Percentiles rank a stretch among this genome's conserved stretches.
phyloP scores from a whole-genome alignment of 1,284 basidiomycete species.

The Ustilago tritici region DNA sequence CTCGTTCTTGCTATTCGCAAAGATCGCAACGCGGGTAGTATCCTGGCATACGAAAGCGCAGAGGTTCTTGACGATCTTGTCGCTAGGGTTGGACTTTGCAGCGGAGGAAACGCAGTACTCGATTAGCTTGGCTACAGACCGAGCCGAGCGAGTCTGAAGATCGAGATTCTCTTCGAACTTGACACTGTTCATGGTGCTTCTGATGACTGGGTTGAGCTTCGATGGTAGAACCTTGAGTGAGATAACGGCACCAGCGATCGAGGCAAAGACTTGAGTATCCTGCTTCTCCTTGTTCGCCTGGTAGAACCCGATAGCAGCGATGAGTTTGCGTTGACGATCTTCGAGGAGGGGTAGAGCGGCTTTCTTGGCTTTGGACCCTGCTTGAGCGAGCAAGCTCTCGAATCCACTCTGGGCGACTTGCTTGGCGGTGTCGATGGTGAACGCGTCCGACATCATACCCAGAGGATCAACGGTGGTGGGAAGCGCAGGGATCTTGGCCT shows the following conservation, averaged over 20 bases:
- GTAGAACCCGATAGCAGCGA: constrained; percentile 84
- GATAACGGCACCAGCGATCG: constrained; percentile 90
- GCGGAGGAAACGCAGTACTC: constrained; percentile 80
- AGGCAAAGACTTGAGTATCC: constrained; percentile 87
- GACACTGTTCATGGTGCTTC: constrained; percentile 96
- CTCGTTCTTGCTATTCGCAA: constrained; percentile 76
- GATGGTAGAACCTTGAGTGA: constrained; percentile 61
- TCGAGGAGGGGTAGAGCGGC: constrained; percentile 78
- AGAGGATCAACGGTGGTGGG: constrained; percentile 82
- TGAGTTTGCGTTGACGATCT: constrained; percentile 81
- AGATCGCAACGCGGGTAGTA: constrained; percentile 87
- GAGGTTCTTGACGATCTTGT: constrained; percentile 97
- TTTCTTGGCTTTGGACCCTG: constrained; percentile 78
- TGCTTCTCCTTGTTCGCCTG: constrained; percentile 85
- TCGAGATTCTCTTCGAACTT: constrained; percentile 86
- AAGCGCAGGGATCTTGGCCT: constrained; percentile 82
- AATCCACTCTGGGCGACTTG: constrained; percentile 80
- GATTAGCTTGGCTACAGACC: constrained; percentile 87
- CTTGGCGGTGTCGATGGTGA: constrained; percentile 85
- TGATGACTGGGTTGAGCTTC: constrained; percentile 95
- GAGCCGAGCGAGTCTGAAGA: constrained; percentile 89
- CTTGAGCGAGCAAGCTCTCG: constrained; percentile 73
- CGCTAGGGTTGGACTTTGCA: constrained; percentile 76
- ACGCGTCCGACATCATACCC: constrained; percentile 75
- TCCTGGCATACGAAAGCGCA: constrained; percentile 94